phyloP scores from a whole-genome alignment of 1,284 basidiomycete species.

The Earliella scabrosa region DNA sequence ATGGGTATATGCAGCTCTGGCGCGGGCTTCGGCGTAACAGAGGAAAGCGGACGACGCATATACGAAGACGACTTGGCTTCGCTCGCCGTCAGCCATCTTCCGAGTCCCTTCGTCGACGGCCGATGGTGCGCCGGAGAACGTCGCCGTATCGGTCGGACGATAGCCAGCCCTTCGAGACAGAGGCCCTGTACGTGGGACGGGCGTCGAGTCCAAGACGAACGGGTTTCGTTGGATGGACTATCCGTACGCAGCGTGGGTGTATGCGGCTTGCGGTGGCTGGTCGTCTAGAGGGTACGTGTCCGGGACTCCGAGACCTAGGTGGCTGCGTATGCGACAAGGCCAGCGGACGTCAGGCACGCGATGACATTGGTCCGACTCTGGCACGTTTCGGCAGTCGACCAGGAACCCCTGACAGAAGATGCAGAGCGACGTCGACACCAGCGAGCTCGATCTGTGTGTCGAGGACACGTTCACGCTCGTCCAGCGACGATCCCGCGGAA shows the following conservation, averaged over 20 bases:
- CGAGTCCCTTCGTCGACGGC: slow-evolving; percentile 55
- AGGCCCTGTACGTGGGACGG: slow-evolving; percentile 49
- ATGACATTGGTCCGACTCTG: slow-evolving; percentile 52
- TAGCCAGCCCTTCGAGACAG: slow-evolving; percentile 65
- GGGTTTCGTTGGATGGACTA: slow-evolving; percentile 69
- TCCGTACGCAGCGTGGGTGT: slow-evolving; percentile 56
- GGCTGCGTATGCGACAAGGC: slow-evolving; percentile 40
- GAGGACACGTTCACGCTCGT: neutral
- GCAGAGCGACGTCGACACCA: neutral
- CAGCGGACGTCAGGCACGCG: slow-evolving; percentile 63
- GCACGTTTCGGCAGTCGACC: slow-evolving; percentile 58
- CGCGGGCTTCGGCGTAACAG: slow-evolving; percentile 59
- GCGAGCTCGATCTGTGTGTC: neutral
- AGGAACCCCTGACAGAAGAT: slow-evolving; percentile 33
- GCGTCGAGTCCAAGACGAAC: slow-evolving; percentile 57
- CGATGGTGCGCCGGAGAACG: slow-evolving; percentile 63
- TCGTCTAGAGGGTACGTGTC: too few relatives aligned
- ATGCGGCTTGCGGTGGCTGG: slow-evolving; percentile 72
- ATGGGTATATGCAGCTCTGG: slow-evolving; percentile 64
- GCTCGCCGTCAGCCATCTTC: slow-evolving; percentile 55
- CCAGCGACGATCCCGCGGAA: too few relatives aligned
- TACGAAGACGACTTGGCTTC: slow-evolving; percentile 47
- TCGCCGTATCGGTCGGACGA: slow-evolving; percentile 57
- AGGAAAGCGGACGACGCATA: slow-evolving; percentile 58
- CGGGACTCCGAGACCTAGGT: slow-evolving; percentile 45